A percentile compares a stretch with the other conserved stretches of the same genome.
Conservation (phyloP, 495 filamentous ascomycete species). For the Talaromyces adpressus region DNA sequence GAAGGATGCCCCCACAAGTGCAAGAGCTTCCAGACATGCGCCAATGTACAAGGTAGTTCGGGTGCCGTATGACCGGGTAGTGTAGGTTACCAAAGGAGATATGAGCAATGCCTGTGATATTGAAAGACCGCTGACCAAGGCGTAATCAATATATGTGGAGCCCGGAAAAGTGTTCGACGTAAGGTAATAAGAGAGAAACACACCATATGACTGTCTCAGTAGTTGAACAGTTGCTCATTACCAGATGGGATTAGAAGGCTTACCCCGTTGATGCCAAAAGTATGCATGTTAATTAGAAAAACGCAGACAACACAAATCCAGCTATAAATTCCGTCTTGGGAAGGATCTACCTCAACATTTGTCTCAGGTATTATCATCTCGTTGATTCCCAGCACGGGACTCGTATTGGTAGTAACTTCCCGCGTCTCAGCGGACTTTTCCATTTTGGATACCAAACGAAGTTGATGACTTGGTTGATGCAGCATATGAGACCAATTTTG, state of each 20-base stretch:
- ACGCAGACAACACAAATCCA: constrained; percentile 31
- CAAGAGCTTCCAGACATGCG: constrained; percentile 25
- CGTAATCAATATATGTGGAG: constrained; percentile 38
- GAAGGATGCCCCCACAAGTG: constrained; percentile 41
- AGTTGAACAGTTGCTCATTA: constrained; percentile 30
- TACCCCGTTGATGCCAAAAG: constrained; percentile 32
- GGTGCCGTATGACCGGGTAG: no score
- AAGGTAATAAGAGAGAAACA: constrained; percentile 43
- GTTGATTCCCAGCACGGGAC: no score
- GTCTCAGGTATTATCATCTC: no score
- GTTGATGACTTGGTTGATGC: no score
- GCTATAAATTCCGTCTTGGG: constrained; percentile 37
- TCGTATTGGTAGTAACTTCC: no score
- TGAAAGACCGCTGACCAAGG: constrained; percentile 46
- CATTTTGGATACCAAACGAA: no score
- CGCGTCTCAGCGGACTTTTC: no score
- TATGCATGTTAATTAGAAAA: constrained; percentile 31
- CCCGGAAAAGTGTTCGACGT: constrained; percentile 31
- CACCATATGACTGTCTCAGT: no score
- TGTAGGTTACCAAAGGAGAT: no score
- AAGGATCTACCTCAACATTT: not conserved
- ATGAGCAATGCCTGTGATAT: constrained; percentile 17
- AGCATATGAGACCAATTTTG: no score
- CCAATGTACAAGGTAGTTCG: no score
- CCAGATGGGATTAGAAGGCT: constrained; percentile 14